A percentile compares a stretch with the other conserved stretches of the same genome.
phyloP scores from a whole-genome alignment of 2,329 filamentous ascomycete species.

The Laburnicola sp. region DNA sequence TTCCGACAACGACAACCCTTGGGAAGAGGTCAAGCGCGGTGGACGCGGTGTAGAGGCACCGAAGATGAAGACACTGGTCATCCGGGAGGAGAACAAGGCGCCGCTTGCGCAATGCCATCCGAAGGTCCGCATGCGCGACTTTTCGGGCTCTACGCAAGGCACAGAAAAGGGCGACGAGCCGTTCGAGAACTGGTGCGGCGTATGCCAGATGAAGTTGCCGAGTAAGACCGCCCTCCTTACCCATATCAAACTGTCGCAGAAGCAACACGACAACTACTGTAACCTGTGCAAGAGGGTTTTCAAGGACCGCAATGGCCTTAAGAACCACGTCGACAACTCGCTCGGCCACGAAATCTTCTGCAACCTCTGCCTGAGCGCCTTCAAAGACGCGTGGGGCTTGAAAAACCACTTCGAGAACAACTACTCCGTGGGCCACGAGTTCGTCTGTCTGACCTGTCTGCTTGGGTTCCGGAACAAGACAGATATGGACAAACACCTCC shows the following conservation, averaged over 20 bases:
- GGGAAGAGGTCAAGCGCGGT: conserved; percentile 34
- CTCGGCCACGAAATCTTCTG: conserved; percentile 33
- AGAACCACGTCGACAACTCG: conserved; percentile 41
- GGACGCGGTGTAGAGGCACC: background rate
- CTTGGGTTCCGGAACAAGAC: conserved; percentile 26
- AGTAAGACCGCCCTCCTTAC: conserved; percentile 27
- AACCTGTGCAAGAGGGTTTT: conserved; percentile 43
- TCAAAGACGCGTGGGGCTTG: conserved; percentile 37
- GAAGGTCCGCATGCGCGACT: conserved; percentile 6
- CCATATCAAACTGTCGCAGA: conserved; percentile 31
- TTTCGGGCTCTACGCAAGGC: conserved; percentile 13
- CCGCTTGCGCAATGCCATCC: background rate
- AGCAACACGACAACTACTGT: conserved; percentile 36
- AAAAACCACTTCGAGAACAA: conserved; percentile 43
- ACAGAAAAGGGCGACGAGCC: conserved; percentile 15
- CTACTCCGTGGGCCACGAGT: conserved; percentile 30
- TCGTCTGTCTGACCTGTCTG: conserved; percentile 34
- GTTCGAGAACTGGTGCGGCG: conserved; percentile 39
- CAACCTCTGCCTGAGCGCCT: conserved; percentile 41
- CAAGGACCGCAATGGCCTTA: conserved; percentile 38
- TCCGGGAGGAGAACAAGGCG: conserved; percentile 13
- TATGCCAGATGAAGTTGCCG: conserved; percentile 29
- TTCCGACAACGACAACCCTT: conserved; percentile 26
- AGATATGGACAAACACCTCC: conserved; percentile 31
- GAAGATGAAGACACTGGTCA: conserved; percentile 12